Conservation (phyloP, 2,329 filamentous ascomycete species). For the Aspergillus niger region DNA sequence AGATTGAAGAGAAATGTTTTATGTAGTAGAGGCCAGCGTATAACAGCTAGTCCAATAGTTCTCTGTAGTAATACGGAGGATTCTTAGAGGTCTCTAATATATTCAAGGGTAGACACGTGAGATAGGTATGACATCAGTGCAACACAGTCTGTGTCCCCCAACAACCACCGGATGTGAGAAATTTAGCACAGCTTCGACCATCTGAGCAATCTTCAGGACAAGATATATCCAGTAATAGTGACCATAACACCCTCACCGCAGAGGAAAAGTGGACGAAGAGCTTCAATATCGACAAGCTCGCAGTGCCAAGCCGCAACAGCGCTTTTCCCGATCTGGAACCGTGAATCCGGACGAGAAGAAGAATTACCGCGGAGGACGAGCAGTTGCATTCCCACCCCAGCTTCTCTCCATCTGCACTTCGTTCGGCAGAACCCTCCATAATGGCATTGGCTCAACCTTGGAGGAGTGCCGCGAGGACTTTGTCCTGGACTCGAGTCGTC, state of each 20-base stretch:
- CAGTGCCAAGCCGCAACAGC: slow-evolving; percentile 16
- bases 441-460: slow-evolving; percentile 41
- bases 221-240: background rate
- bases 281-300: background rate
- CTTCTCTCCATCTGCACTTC: slow-evolving; percentile 9
- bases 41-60: background rate
- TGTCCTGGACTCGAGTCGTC: slow-evolving; percentile 37
- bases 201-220: background rate
- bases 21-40: background rate
- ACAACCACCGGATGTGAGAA: background rate
- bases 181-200: background rate
- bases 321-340: slow-evolving; percentile 25
- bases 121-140: slow-evolving; percentile 7
- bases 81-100: background rate
- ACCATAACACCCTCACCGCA: background rate
- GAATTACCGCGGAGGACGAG: slow-evolving; percentile 20
- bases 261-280: background rate
- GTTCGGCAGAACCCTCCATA: slow-evolving; percentile 16
- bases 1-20: too few species aligned
- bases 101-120: background rate
- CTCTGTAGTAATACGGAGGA: background rate
- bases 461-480: slow-evolving; percentile 37
- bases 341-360: slow-evolving; percentile 20
- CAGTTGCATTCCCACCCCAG: slow-evolving; percentile 8
- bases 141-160: background rate